Evolutionary conservation across 768 basidiomycete genomes (phyloP).

Genomic region (Rhodosporidiobolus sp.): DNA sequence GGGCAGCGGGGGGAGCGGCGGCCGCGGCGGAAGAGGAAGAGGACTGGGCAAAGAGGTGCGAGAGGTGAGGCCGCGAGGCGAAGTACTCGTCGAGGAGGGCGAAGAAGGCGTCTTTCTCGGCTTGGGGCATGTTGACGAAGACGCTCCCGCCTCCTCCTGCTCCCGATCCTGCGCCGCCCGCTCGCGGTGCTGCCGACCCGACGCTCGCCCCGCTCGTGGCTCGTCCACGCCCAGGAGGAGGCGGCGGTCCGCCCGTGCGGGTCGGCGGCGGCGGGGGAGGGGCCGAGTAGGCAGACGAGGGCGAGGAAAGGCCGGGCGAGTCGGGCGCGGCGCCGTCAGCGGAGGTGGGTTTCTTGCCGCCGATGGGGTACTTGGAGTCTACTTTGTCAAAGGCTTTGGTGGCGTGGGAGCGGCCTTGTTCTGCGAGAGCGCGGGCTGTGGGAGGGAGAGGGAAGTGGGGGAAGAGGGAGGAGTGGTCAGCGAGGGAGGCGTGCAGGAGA

Average conservation of each 20-base stretch:
- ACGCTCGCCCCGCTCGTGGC: not conserved
- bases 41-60: conserved; percentile 6
- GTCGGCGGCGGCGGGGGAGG: not conserved
- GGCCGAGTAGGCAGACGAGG: not conserved
- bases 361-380: conserved; percentile 7
- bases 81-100: conserved; percentile 32
- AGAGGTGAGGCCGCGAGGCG: conserved; percentile 6
- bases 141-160: not conserved
- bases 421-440: conserved; percentile 22
- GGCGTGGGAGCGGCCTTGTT: conserved; percentile 15
- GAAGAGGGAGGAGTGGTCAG: not conserved
- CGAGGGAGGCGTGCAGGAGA: not conserved
- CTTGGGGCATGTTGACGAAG: conserved; percentile 7
- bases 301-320: conserved; percentile 2
- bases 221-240: not conserved
- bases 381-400: conserved; percentile 7
- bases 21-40: not conserved
- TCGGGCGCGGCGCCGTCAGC: not conserved
- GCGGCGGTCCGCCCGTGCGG: not conserved
- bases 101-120: conserved; percentile 36
- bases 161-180: not conserved
- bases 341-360: not conserved
- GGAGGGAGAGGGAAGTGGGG: not conserved
- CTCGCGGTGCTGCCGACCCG: not conserved
- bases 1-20: not conserved